Evolutionary conservation across 2,329 filamentous ascomycete species (phyloP), one percentile per base, ranked within the genome.

Genomic region (Verruconis gallopava): DNA sequence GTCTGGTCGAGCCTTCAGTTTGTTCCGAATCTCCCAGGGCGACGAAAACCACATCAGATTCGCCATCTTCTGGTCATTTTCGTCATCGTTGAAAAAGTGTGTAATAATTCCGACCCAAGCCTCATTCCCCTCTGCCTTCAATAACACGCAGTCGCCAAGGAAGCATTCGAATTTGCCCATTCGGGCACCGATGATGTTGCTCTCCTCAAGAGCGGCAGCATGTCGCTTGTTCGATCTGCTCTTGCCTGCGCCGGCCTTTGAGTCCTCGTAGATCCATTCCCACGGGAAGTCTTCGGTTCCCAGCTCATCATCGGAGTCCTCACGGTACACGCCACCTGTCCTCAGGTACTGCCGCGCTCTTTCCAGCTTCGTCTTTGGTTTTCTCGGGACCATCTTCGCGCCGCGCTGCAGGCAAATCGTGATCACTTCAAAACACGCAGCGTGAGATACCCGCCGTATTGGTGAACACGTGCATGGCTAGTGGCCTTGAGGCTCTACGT

Each of bases 11-110:
- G 91, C 93, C 63, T 84, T 89, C 44, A 77, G 73, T 55, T 79
- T 81, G 52, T 84, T 91, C 20, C 80, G 75, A 46, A 95, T 85
- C 62, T 96, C 89, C 53, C 81, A 83, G 53, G 93, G 83, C 0
- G 84, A 85, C 0, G 84, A 86, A 57, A 98, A 95, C 91, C 91
- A 98, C 72, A 95, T 80, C 55, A 98, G 91, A 48, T 81, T 82
- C 43, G 83, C 89, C 19, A 79, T 77, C 67, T 85, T 95, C 47
- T 69, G 66, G 3, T 77, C 79, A 11, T 81, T 78, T 15, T 83
- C 72, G 36, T 81, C 78, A 21, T 79, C 75, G 36, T 89, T 78
- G 30, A 79, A 57, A 50, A 98, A 94, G 34, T 84, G 79, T 53
- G 80, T 81, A 40, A 95, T 81, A 47, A 98, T 77, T 22, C 85